phyloP scores from a whole-genome alignment of 495 filamentous ascomycete genomes.

The Evansstolkia leycettana region DNA sequence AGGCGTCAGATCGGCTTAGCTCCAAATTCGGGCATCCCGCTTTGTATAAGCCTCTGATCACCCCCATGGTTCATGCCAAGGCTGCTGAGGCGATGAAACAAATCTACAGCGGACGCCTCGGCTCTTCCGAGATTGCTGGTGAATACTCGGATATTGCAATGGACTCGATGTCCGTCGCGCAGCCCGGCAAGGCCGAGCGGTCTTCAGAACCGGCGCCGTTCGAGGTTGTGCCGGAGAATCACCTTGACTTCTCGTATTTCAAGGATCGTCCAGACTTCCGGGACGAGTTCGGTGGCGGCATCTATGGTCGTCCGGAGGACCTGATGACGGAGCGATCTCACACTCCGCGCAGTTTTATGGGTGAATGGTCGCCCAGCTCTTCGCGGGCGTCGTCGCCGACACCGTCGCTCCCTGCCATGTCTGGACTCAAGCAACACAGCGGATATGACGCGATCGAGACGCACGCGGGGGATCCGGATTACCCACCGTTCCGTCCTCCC shows the following conservation, averaged over 20 bases:
- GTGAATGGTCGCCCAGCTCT: constrained; percentile 29
- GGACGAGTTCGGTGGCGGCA: constrained; percentile 71
- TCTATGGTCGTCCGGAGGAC: constrained; percentile 59
- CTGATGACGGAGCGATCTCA: constrained; percentile 49
- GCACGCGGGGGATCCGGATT: constrained; percentile 10
- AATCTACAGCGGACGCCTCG: constrained; percentile 72
- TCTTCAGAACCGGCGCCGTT: constrained; percentile 41
- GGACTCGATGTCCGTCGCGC: constrained; percentile 64
- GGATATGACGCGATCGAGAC: constrained; percentile 12
- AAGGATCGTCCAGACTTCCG: constrained; percentile 83
- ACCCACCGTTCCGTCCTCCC: constrained; percentile 27
- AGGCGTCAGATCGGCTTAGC: constrained; percentile 57
- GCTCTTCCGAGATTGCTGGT: constrained; percentile 44
- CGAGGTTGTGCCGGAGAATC: constrained; percentile 77
- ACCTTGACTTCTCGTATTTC: constrained; percentile 89
- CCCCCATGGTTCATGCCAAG: constrained; percentile 91
- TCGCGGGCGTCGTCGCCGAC: constrained; percentile 37
- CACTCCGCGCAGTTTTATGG: constrained; percentile 46
- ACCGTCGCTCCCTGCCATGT: constrained; percentile 21
- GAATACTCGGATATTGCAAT: constrained; percentile 65
- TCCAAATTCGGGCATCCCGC: constrained; percentile 84
- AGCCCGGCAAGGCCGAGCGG: constrained; percentile 53
- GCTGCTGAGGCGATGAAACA: constrained; percentile 69
- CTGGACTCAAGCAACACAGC: constrained; percentile 16
- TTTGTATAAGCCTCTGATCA: constrained; percentile 77